These are phyloP conservation scores for Lentinus tigrinus DNA, from an alignment of 768 basidiomycete species.

Conservation along the genomic window DNA sequence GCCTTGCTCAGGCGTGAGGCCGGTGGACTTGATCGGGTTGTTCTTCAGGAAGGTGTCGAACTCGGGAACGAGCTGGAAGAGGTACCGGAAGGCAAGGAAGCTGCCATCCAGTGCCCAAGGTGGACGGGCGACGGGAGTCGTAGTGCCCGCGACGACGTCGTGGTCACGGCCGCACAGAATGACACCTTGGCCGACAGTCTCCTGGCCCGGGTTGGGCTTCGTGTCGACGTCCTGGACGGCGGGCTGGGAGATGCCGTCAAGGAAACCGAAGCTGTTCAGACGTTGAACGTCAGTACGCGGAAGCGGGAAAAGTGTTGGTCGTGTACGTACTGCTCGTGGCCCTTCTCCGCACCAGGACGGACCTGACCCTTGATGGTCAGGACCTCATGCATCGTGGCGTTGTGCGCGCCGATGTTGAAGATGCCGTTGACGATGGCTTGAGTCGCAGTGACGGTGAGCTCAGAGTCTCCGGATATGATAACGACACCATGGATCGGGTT, in stretches of 20 bases:
- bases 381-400: constrained; percentile 39
- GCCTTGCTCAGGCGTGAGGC: constrained; percentile 19
- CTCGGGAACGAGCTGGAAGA: constrained; percentile 36
- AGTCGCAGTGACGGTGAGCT: constrained; percentile 31
- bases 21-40: constrained; percentile 20
- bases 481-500: constrained; percentile 49
- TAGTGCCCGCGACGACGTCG: constrained; percentile 1
- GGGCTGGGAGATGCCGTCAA: constrained; percentile 33
- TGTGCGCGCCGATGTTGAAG: constrained; percentile 31
- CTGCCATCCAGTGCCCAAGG: constrained; percentile 31
- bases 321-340: constrained; percentile 28
- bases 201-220: constrained; percentile 21
- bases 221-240: constrained; percentile 29
- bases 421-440: constrained; percentile 22
- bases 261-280: constrained; percentile 24
- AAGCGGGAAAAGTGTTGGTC: background rate
- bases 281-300: background rate
- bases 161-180: constrained; percentile 24
- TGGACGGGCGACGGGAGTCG: constrained; percentile 26
- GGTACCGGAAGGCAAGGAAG: constrained; percentile 32
- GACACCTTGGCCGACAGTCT: constrained; percentile 26
- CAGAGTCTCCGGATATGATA: constrained; percentile 47
- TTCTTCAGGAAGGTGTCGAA: constrained; percentile 29
- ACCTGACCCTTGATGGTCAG: constrained; percentile 35
- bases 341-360: constrained; percentile 24